Conservation (phyloP, 768 basidiomycete species). For the Cystofilobasidium ferigula region DNA sequence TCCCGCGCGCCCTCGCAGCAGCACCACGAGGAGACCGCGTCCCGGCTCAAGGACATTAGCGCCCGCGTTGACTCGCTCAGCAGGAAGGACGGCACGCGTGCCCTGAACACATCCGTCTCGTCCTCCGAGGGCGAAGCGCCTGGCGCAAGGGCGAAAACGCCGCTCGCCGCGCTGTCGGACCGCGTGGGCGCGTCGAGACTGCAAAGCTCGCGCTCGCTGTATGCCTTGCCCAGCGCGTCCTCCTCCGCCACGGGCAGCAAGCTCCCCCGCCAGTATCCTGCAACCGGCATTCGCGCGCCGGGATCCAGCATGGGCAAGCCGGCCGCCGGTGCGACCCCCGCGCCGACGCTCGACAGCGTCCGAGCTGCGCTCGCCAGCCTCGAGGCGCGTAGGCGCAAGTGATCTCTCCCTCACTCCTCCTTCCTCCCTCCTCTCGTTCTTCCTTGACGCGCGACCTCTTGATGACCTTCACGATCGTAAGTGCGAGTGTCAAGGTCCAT, state of each 20-base stretch:
- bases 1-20: background rate
- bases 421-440: background rate
- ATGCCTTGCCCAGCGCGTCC: background rate
- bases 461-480: background rate
- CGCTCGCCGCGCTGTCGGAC: background rate
- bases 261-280: background rate
- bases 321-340: background rate
- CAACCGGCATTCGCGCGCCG: background rate
- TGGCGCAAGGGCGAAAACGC: background rate
- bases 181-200: background rate
- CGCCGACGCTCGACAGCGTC: conserved; percentile 2
- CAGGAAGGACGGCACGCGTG: background rate
- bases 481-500: background rate
- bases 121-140: background rate
- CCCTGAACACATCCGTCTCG: background rate
- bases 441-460: background rate
- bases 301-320: background rate
- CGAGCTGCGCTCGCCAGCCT: background rate
- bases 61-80: background rate
- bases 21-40: background rate
- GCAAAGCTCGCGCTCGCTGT: background rate
- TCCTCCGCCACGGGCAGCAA: background rate
- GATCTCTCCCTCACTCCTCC: background rate
- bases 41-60: background rate
- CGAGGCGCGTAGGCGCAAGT: background rate